Evolutionary conservation across 352 stramenopile genomes (phyloP).

Genomic region (Pythium monospermum): DNA sequence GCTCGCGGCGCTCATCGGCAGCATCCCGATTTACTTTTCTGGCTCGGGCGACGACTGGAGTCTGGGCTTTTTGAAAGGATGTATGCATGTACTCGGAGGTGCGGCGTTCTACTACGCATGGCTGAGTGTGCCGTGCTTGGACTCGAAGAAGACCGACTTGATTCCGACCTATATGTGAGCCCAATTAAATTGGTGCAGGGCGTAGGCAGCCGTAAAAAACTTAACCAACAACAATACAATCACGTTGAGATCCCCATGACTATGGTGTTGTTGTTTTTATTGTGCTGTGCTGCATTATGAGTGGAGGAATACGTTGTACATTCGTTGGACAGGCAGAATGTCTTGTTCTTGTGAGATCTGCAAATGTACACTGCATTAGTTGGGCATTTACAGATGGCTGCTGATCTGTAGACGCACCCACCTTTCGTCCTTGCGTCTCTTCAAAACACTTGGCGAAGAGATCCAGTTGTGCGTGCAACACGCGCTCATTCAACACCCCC

Average conservation of each 20-base stretch:
- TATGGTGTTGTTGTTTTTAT: neutral
- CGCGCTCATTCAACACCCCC: too few relatives aligned
- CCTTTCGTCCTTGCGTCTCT: conserved; percentile 30
- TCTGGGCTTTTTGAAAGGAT: conserved; percentile 53
- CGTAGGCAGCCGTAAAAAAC: neutral
- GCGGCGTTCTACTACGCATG: conserved; percentile 75
- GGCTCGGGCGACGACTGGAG: conserved; percentile 30
- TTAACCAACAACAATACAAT: neutral
- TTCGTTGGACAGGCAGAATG: conserved; percentile 12
- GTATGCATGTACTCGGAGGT: conserved; percentile 63
- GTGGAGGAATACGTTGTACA: conserved; percentile 13
- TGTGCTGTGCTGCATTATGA: neutral
- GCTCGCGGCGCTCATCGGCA: conserved; percentile 35
- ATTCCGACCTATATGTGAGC: conserved; percentile 72
- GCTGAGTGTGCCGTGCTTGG: conserved; percentile 67
- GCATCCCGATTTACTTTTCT: conserved; percentile 48
- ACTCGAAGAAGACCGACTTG: conserved; percentile 81
- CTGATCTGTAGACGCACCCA: conserved; percentile 1
- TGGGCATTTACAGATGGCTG: neutral
- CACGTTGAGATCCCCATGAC: neutral
- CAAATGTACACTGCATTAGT: neutral
- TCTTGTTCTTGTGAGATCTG: conserved; percentile 18
- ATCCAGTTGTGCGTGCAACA: conserved; percentile 42
- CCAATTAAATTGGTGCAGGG: neutral
- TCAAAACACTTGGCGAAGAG: conserved; percentile 61